Evolutionary conservation across 2,329 filamentous ascomycete species (phyloP).

Genomic region (Tolypocladium inflatum): DNA sequence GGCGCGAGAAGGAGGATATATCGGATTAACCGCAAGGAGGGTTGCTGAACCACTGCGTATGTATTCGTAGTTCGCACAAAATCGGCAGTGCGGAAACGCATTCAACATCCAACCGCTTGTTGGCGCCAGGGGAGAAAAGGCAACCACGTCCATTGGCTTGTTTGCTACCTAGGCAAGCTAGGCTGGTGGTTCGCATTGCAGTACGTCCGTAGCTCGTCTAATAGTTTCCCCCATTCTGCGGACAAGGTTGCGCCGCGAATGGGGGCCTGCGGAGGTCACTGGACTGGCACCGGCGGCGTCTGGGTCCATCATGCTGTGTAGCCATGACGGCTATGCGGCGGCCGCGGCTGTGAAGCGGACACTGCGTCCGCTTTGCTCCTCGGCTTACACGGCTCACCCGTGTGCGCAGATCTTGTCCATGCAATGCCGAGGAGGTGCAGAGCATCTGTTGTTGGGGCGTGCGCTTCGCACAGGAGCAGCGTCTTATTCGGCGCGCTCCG

Average conservation of each 20-base stretch:
- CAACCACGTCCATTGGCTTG: neutral
- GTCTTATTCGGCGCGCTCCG: neutral
- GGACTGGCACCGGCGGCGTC: neutral
- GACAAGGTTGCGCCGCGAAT: no score
- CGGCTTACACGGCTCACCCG: neutral
- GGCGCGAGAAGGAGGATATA: no score
- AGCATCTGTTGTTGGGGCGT: neutral
- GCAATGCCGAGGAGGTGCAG: neutral
- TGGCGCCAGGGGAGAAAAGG: neutral
- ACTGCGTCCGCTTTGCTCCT: neutral
- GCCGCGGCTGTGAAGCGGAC: no score
- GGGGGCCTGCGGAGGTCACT: no score
- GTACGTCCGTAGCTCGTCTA: neutral
- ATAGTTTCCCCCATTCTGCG: neutral
- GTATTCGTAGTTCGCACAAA: no score
- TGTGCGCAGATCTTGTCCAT: neutral
- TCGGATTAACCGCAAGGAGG: no score
- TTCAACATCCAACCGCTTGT: no score
- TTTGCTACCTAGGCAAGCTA: neutral
- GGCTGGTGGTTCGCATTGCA: no score
- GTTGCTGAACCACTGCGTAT: no score
- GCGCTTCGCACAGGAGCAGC: neutral
- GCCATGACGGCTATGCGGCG: neutral
- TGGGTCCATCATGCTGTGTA: neutral
- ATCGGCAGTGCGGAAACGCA: no score